These are phyloP conservation scores for Parastagonospora nodorum DNA, from an alignment of 2,329 filamentous ascomycete species.

Conservation along the genomic window DNA sequence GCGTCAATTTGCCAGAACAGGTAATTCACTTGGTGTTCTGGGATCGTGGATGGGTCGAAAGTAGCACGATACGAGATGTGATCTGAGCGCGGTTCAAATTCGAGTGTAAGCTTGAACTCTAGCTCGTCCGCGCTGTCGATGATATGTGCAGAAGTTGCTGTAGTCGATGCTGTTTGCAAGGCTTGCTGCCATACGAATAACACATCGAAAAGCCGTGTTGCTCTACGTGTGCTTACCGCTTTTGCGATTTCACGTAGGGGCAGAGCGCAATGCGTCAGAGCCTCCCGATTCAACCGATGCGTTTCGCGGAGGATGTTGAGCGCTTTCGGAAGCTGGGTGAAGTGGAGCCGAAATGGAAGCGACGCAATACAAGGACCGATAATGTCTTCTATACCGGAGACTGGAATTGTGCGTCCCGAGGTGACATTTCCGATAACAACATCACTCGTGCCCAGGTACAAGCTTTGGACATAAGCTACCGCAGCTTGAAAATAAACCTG, in stretches of 20 bases:
- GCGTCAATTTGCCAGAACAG: conserved; percentile 67
- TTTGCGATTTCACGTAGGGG: conserved; percentile 73
- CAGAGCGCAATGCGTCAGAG: conserved; percentile 67
- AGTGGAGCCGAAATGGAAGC: conserved; percentile 71
- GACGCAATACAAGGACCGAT: conserved; percentile 81
- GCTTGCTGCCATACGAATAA: conserved; percentile 87
- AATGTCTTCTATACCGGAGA: conserved; percentile 71
- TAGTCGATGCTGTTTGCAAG: conserved; percentile 43
- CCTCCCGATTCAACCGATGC: conserved; percentile 68
- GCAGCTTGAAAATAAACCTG: conserved; percentile 80
- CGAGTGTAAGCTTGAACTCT: conserved; percentile 76
- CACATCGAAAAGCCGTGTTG: conserved; percentile 71
- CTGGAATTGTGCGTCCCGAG: conserved; percentile 77
- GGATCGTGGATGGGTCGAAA: conserved; percentile 60
- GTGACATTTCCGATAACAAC: conserved; percentile 78
- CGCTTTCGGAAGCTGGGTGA: conserved; percentile 57
- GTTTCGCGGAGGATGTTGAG: conserved; percentile 67
- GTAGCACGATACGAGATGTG: conserved; percentile 59
- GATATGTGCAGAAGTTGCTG: conserved; percentile 55
- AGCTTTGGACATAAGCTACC: conserved; percentile 67
- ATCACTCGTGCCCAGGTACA: conserved; percentile 68
- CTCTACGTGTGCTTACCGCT: conserved; percentile 59
- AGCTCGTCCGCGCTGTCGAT: conserved; percentile 70
- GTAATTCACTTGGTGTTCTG: conserved; percentile 59
- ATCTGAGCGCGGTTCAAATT: conserved; percentile 68